Conservation (phyloP, 2,329 filamentous ascomycete species). For the Arthrobotrys megalospora region DNA sequence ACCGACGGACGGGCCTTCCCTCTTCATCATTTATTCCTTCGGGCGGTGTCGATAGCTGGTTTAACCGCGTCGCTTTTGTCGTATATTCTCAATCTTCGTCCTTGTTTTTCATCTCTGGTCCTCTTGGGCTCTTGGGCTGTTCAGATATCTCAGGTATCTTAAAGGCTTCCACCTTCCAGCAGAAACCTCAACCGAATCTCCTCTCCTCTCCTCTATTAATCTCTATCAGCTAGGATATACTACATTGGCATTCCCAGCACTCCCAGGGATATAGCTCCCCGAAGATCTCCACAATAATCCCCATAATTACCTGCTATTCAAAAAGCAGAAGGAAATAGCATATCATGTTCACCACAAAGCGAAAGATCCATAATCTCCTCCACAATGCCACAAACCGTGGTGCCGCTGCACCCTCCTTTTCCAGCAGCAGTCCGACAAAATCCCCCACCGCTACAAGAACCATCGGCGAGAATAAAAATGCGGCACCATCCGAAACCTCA, state of each 20-base stretch:
- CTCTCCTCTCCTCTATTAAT: neutral
- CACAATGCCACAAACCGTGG: slow-evolving; percentile 58
- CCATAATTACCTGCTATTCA: slow-evolving; percentile 22
- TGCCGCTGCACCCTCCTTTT: slow-evolving; percentile 22
- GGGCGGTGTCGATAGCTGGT: neutral
- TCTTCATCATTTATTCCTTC: slow-evolving; percentile 1
- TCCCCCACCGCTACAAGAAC: slow-evolving; percentile 25
- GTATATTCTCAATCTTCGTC: neutral
- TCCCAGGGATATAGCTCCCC: neutral
- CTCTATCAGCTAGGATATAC: neutral
- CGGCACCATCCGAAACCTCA: slow-evolving; percentile 29
- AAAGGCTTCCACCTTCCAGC: slow-evolving; percentile 27
- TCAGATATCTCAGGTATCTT: neutral
- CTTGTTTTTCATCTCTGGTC: neutral
- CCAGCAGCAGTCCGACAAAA: slow-evolving; percentile 1
- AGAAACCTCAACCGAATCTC: slow-evolving; percentile 6
- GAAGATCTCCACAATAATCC: slow-evolving; percentile 29
- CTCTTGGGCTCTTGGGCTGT: neutral
- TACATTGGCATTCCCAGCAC: neutral
- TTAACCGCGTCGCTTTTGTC: slow-evolving; percentile 17
- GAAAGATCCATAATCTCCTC: slow-evolving; percentile 61
- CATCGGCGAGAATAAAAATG: slow-evolving; percentile 9
- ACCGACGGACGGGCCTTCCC: neutral
- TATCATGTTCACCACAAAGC: slow-evolving; percentile 57
- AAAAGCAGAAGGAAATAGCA: neutral